phyloP scores from a whole-genome alignment of 371 early-diverging fungal genomes.

The Mortierella sp. region DNA sequence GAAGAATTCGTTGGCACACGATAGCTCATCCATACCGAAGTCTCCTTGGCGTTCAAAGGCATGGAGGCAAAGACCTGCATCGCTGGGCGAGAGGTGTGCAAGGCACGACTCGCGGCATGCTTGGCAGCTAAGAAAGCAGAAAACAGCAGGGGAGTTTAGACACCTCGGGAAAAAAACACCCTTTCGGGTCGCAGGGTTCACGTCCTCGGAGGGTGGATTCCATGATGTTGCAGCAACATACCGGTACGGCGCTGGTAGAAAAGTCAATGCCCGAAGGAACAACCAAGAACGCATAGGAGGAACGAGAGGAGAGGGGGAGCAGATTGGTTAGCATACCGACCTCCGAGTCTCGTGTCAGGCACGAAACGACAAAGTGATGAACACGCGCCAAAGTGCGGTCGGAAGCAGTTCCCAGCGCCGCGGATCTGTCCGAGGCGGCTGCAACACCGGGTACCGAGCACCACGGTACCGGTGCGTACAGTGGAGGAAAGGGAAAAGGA shows the following conservation, averaged over 20 bases:
- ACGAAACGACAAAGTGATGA: conserved; percentile 4
- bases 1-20: not conserved
- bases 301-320: conserved; percentile 1
- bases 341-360: conserved; percentile 1
- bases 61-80: conserved; percentile 76
- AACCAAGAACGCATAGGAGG: not conserved
- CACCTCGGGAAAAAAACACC: conserved; percentile 20
- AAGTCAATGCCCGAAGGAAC: not conserved
- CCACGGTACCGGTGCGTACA: not conserved
- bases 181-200: conserved; percentile 3
- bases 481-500: not conserved
- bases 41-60: conserved; percentile 77
- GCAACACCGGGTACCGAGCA: not conserved
- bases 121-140: conserved; percentile 33
- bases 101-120: conserved; percentile 57
- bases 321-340: conserved; percentile 2
- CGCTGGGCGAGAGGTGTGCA: conserved; percentile 73
- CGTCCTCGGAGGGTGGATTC: not conserved
- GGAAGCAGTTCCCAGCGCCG: not conserved
- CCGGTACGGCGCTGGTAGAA: conserved; percentile 42
- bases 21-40: conserved; percentile 59
- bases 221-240: conserved; percentile 12
- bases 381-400: conserved; percentile 13
- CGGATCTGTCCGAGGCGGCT: conserved; percentile 2
- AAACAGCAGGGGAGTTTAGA: conserved; percentile 16